A percentile compares a stretch with the other conserved stretches of the same genome.
Evolutionary conservation across 306 rosid species (phyloP).

Genomic region (Quercus gilva): DNA sequence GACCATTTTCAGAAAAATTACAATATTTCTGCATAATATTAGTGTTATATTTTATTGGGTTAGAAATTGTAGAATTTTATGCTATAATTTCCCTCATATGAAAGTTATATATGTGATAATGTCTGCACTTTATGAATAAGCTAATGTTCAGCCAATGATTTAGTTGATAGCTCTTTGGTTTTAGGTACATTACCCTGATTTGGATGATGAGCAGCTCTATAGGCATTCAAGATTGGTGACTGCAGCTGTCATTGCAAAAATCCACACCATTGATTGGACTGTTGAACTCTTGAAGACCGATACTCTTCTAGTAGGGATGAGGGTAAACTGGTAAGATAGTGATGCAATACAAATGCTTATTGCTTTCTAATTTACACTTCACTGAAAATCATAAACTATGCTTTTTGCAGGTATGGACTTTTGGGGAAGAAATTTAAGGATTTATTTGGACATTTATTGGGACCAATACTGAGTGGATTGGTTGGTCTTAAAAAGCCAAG

Average conservation of each 20-base stretch:
- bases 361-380: not conserved
- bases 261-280: slow-evolving; percentile 91
- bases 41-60: too few relatives aligned
- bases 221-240: slow-evolving; percentile 72
- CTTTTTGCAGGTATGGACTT: slow-evolving; percentile 62
- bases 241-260: slow-evolving; percentile 75
- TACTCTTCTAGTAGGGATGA: slow-evolving; percentile 65
- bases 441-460: slow-evolving; percentile 51
- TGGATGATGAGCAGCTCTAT: slow-evolving; percentile 68
- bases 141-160: not conserved
- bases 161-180: slow-evolving; percentile 6
- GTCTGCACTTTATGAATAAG: too few relatives aligned
- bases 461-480: slow-evolving; percentile 63
- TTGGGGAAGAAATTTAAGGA: slow-evolving; percentile 75
- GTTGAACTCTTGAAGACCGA: slow-evolving; percentile 69
- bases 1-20: not conserved
- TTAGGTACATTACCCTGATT: slow-evolving; percentile 46
- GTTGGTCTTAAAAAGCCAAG: slow-evolving; percentile 61
- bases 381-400: not conserved
- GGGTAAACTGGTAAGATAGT: slow-evolving; percentile 60
- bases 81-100: too few relatives aligned
- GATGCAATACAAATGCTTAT: not conserved
- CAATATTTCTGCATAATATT: not conserved
- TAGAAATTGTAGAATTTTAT: too few relatives aligned
- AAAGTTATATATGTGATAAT: not conserved